Evolutionary conservation across 306 rosid species (phyloP).

Genomic region (Rosa multiflora): DNA sequence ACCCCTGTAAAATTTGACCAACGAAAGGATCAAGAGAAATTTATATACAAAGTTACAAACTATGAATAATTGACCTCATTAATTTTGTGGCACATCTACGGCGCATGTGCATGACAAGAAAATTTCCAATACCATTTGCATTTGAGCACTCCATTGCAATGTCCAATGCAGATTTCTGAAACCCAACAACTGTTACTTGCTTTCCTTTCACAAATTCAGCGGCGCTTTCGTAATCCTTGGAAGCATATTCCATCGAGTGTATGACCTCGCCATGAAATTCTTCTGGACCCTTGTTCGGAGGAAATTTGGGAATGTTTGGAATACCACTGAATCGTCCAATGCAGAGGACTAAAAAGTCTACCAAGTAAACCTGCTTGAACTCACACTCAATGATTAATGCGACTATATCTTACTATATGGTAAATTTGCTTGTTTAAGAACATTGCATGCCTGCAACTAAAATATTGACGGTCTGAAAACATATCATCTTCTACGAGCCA

Average conservation of each 20-base stretch:
- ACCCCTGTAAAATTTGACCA: conserved; percentile 34
- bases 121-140: conserved; percentile 39
- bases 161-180: conserved; percentile 65
- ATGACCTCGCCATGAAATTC: conserved; percentile 48
- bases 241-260: conserved; percentile 51
- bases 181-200: conserved; percentile 55
- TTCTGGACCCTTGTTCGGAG: conserved; percentile 53
- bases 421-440: too few species aligned
- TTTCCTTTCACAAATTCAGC: conserved; percentile 41
- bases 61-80: not conserved
- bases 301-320: conserved; percentile 70
- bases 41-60: too few species aligned
- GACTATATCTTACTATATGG: too few species aligned
- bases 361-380: conserved; percentile 33
- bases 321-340: conserved; percentile 67
- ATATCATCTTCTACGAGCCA: too few species aligned
- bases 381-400: not conserved
- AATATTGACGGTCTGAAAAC: too few species aligned
- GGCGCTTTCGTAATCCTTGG: conserved; percentile 46
- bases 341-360: conserved; percentile 72
- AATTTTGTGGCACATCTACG: conserved; percentile 23
- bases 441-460: too few species aligned
- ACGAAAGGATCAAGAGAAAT: not conserved
- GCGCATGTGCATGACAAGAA: not conserved
- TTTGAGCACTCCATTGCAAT: conserved; percentile 58